Conservation (phyloP, 1,139 yeast species). For the Magnusiomyces paraingens region DNA sequence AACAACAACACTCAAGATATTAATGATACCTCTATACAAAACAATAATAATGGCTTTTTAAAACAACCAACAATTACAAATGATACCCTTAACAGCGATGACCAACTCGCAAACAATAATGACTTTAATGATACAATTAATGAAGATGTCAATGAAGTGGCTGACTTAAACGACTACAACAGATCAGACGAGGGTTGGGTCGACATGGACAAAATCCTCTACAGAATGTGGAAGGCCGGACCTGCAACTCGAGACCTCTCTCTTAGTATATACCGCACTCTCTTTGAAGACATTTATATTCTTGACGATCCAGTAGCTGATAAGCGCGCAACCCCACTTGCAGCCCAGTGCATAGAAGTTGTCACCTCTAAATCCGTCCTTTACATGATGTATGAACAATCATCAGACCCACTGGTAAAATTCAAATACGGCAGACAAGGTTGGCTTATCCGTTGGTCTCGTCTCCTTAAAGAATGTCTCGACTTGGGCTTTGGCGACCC, state of each 20-base stretch:
- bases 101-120: no score
- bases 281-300: constrained; percentile 90
- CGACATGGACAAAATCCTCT: constrained; percentile 74
- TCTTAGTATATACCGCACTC: constrained; percentile 68
- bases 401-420: constrained; percentile 38
- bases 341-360: constrained; percentile 77
- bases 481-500: constrained; percentile 28
- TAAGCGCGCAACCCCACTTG: constrained; percentile 67
- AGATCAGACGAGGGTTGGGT: constrained; percentile 62
- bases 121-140: background rate
- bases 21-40: constrained; percentile 5
- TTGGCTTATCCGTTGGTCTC: constrained; percentile 80
- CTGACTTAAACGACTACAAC: background rate
- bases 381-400: constrained; percentile 62
- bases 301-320: constrained; percentile 89
- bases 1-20: background rate
- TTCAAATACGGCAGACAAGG: constrained; percentile 58
- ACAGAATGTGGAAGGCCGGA: constrained; percentile 65
- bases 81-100: no score
- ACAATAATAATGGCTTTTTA: constrained; percentile 4
- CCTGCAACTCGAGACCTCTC: constrained; percentile 64
- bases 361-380: constrained; percentile 67
- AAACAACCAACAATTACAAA: no score
- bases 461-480: constrained; percentile 47
- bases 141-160: constrained; percentile 18